phyloP scores from a whole-genome alignment of 2,329 filamentous ascomycete species.

The Nectriaceae sp. region DNA sequence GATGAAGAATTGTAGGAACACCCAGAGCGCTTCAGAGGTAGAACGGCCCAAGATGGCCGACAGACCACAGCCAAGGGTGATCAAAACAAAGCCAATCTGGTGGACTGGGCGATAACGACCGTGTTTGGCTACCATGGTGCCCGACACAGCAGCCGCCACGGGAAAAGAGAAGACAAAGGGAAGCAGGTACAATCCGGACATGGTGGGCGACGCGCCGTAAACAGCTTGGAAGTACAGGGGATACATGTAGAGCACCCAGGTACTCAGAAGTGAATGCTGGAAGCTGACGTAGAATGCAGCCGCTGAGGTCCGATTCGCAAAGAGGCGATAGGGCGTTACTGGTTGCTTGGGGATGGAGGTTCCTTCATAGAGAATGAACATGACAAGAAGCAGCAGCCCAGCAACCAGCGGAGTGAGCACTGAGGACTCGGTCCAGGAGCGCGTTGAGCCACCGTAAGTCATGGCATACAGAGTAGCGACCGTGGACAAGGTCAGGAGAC shows the following conservation, averaged over 20 bases:
- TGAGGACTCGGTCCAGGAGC: background rate
- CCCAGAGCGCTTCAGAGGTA: slow-evolving; percentile 34
- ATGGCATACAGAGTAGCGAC: too few species aligned
- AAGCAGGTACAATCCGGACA: slow-evolving; percentile 31
- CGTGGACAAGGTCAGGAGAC: background rate
- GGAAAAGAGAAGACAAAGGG: slow-evolving; percentile 19
- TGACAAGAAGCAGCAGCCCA: slow-evolving; percentile 24
- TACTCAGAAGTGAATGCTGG: slow-evolving; percentile 22
- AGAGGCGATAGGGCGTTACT: slow-evolving; percentile 30
- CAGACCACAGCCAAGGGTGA: slow-evolving; percentile 39
- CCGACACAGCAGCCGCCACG: slow-evolving; percentile 21
- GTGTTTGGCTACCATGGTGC: slow-evolving; percentile 24
- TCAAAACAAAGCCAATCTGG: slow-evolving; percentile 10
- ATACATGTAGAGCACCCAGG: slow-evolving; percentile 34
- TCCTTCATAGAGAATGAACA: background rate
- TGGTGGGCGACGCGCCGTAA: slow-evolving; percentile 24
- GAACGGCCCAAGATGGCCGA: slow-evolving; percentile 35
- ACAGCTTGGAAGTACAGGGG: slow-evolving; percentile 48
- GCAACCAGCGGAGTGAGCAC: slow-evolving; percentile 34
- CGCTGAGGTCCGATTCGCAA: slow-evolving; percentile 41
- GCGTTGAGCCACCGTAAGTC: background rate
- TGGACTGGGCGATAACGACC: slow-evolving; percentile 33
- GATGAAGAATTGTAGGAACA: slow-evolving; percentile 35
- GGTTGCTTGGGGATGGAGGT: slow-evolving; percentile 33
- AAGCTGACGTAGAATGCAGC: slow-evolving; percentile 8